phyloP scores from a whole-genome alignment of 768 basidiomycete genomes.

The Scleroderma citrinum region DNA sequence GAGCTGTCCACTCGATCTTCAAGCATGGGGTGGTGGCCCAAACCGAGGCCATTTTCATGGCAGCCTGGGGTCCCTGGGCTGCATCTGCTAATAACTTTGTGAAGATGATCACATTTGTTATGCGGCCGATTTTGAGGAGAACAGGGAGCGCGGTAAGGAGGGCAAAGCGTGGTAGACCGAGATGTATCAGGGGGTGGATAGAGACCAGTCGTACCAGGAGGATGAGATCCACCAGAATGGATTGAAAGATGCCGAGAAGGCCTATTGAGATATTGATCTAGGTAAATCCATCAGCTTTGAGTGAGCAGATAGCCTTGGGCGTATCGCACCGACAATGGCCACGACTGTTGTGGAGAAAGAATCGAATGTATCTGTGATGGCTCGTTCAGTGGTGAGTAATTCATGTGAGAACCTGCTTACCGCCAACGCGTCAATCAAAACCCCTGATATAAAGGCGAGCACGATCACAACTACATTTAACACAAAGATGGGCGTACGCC shows the following conservation, averaged over 20 bases:
- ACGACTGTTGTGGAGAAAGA: constrained; percentile 16
- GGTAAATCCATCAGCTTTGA: background rate
- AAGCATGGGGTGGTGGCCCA: constrained; percentile 24
- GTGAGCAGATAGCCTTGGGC: background rate
- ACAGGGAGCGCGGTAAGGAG: constrained; percentile 19
- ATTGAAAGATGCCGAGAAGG: constrained; percentile 22
- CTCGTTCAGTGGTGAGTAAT: no score
- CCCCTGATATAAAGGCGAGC: constrained; percentile 17
- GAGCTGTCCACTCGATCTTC: constrained; percentile 28
- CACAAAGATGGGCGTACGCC: constrained; percentile 23
- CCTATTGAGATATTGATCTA: constrained; percentile 26
- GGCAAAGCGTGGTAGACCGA: constrained; percentile 14
- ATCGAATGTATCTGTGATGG: constrained; percentile 23
- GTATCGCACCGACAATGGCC: constrained; percentile 7
- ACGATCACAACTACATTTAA: constrained; percentile 20
- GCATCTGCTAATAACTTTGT: constrained; percentile 17
- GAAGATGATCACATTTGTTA: constrained; percentile 25
- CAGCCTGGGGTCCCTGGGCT: constrained; percentile 13
- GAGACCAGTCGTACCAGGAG: constrained; percentile 24
- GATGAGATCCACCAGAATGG: constrained; percentile 25
- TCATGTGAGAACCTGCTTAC: constrained; percentile 4
- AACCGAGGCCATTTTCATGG: constrained; percentile 6
- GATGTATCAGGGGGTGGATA: constrained; percentile 17
- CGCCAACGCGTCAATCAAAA: constrained; percentile 14
- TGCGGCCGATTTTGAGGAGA: constrained; percentile 23